These are phyloP conservation scores for Zarea fungicola DNA, from an alignment of 2,329 filamentous ascomycete genomes.

Conservation along the genomic window DNA sequence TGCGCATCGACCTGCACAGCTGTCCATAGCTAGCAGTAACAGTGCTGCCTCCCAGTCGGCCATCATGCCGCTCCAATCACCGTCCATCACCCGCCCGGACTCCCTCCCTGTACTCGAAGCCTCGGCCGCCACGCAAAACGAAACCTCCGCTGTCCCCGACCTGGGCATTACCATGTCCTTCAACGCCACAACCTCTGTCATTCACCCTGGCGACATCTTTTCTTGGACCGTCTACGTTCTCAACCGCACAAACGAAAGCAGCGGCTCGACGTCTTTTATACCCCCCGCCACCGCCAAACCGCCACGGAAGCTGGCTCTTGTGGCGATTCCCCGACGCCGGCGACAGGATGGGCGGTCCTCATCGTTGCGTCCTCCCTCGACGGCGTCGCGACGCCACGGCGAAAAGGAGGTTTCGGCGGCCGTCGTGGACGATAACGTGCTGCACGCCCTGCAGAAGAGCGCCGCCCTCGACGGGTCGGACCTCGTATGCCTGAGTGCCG, in stretches of 20 bases:
- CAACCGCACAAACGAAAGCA: conserved; percentile 55
- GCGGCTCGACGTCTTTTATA: conserved; percentile 20
- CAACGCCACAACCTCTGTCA: conserved; percentile 50
- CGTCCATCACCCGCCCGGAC: conserved; percentile 54
- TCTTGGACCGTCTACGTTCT: conserved; percentile 70
- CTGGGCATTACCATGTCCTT: conserved; percentile 74
- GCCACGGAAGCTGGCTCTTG: conserved; percentile 63
- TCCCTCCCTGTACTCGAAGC: conserved; percentile 55
- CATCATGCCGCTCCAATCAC: conserved; percentile 50
- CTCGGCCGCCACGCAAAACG: conserved; percentile 33
- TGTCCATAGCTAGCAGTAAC: conserved; percentile 47
- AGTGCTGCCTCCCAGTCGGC: conserved; percentile 37
- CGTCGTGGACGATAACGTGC: conserved; percentile 64
- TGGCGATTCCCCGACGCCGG: conserved; percentile 61
- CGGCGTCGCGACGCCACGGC: conserved; percentile 31
- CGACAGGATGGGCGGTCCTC: conserved; percentile 45
- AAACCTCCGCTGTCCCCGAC: conserved; percentile 47
- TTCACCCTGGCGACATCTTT: conserved; percentile 63
- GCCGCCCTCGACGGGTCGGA: conserved; percentile 60
- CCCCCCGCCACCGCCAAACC: conserved; percentile 26
- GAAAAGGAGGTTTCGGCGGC: conserved; percentile 53
- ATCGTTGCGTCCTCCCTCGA: conserved; percentile 49
- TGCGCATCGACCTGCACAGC: conserved; percentile 57
- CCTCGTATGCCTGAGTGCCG: conserved; percentile 69
- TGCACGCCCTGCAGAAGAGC: conserved; percentile 66